Conservation (phyloP, 73 alveolate species). For the Paramecium octaurelia region DNA sequence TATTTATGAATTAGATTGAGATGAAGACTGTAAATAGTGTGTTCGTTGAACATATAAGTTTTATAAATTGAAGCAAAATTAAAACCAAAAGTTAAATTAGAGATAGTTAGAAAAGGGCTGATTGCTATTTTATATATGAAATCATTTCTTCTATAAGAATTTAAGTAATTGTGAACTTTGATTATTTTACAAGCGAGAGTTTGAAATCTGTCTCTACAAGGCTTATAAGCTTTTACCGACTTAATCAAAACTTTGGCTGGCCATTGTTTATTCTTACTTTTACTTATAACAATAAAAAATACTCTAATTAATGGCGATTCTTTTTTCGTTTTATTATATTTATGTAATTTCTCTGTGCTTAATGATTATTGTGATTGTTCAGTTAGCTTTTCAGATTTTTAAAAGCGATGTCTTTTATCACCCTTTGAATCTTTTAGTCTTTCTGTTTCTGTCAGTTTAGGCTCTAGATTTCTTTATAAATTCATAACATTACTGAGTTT, state of each 20-base stretch:
- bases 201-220: not conserved
- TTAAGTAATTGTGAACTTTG: not conserved
- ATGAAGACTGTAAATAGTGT: not conserved
- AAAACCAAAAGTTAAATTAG: not conserved
- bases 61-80: not conserved
- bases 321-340: not conserved
- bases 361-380: not conserved
- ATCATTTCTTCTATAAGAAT: not conserved
- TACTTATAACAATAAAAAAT: not conserved
- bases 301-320: not conserved
- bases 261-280: not conserved
- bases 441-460: not conserved
- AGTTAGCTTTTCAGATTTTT: not conserved
- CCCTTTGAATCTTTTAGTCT: not conserved
- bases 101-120: not conserved
- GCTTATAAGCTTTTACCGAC: not conserved
- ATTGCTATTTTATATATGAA: not conserved
- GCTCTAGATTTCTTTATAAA: slow-evolving; percentile 1
- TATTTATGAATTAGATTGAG: no score
- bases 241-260: not conserved
- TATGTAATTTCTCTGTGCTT: not conserved
- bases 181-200: not conserved
- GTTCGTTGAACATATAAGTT: not conserved
- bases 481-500: not conserved
- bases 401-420: not conserved